phyloP scores from a whole-genome alignment of 2,329 filamentous ascomycete species.

The Claviceps maximensis region DNA sequence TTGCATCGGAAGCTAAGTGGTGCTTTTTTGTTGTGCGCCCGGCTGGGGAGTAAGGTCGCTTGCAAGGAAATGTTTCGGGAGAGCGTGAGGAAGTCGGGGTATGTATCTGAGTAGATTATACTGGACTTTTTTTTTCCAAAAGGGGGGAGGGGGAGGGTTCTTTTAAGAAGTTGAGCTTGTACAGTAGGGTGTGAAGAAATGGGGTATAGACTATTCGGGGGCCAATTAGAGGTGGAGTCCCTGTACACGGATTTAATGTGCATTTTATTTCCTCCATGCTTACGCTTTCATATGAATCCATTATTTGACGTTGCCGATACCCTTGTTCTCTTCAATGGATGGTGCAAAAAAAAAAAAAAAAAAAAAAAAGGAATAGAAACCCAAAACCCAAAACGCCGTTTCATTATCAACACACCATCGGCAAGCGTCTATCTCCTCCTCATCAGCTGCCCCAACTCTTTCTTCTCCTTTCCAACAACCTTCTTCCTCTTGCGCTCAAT shows the following conservation, averaged over 20 bases:
- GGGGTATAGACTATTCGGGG: too few species aligned
- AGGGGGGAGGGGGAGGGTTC: too few species aligned
- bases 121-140: not conserved
- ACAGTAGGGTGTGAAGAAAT: too few species aligned
- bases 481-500: conserved; percentile 88
- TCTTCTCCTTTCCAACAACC: conserved; percentile 73
- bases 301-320: too few species aligned
- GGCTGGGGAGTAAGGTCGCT: conserved; percentile 66
- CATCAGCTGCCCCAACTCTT: conserved; percentile 40
- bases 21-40: conserved; percentile 83
- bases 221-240: too few species aligned
- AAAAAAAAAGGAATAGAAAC: not conserved
- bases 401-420: not conserved
- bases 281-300: too few species aligned
- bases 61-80: conserved; percentile 69
- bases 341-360: not conserved
- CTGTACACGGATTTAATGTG: too few species aligned
- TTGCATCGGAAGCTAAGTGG: conserved; percentile 91
- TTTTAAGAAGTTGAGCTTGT: too few species aligned
- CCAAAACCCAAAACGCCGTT: not conserved
- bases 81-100: conserved; percentile 29
- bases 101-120: conserved; percentile 6
- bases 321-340: too few species aligned
- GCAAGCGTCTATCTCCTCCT: conserved; percentile 9
- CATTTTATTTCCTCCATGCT: too few species aligned